phyloP scores from a whole-genome alignment of 495 filamentous ascomycete genomes.

The Trichoderma virens region DNA sequence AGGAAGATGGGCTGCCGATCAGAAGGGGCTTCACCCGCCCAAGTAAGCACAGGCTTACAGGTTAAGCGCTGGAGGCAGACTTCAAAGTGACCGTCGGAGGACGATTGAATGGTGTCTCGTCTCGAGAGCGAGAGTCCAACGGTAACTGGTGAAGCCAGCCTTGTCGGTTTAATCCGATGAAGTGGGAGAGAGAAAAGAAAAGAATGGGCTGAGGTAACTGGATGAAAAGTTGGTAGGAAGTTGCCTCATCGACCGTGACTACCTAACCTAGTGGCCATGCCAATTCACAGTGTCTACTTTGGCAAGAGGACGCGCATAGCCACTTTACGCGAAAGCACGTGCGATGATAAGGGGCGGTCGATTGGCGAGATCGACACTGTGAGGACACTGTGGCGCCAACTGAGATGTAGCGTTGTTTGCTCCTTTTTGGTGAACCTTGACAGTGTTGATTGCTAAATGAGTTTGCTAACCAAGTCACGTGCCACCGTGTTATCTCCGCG shows the following conservation, averaged over 20 bases:
- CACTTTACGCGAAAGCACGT: constrained; percentile 6
- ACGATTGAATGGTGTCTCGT: not conserved
- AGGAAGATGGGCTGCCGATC: not conserved
- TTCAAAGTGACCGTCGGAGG: not conserved
- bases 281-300: not conserved
- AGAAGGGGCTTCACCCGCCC: not conserved
- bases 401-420: not conserved
- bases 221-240: not conserved
- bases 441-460: not conserved
- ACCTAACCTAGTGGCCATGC: constrained; percentile 1
- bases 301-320: not conserved
- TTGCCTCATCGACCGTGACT: not conserved
- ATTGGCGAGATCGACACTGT: not conserved
- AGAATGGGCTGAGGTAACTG: not conserved
- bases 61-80: not conserved
- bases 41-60: not conserved
- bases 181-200: not conserved
- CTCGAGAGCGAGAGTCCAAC: not conserved
- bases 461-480: not conserved
- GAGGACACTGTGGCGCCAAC: not conserved
- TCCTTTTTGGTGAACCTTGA: not conserved
- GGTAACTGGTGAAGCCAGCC: not conserved
- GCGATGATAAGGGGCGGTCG: not conserved
- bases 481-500: constrained; percentile 3
- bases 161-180: not conserved